Evolutionary conservation across 805 yeast species (phyloP), one percentile per base, ranked within the genome.

Genomic region (Tetrapisispora iriomotensis): DNA sequence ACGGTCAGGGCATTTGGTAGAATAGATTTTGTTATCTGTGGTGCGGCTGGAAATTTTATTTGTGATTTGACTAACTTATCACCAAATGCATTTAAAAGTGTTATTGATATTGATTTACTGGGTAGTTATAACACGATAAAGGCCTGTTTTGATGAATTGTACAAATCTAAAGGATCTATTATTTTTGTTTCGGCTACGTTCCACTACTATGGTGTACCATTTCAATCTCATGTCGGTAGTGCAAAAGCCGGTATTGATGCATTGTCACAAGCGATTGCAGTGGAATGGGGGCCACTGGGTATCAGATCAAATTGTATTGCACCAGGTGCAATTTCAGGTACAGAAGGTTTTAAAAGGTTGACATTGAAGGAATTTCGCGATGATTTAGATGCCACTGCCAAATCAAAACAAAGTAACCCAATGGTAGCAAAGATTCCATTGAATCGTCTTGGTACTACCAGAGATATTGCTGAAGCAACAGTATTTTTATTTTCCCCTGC

Each of bases 201-300:
- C 44, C 96, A 90, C 62, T 84, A 83, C 60, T 74, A 77, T 50
- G 96, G 96, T 9, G 76, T 82, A 22, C 95, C 95, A 12, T 77
- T 82, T 65, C 96, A 90, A 62, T 53, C 77, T 6, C 96, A 90
- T 53, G 96, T 87, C 3, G 81, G 88, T 6, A 96, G 96, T 0
- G 96, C 96, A 3, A 90, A 90, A 62, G 95, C 96, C 1, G 97
- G 96, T 20, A 72, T 90, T 30, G 97, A 90, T 58, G 94, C 96
- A 3, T 66, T 88, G 27, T 76, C 85, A 21, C 78, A 81, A 47
- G 80, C 87, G 2, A 62, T 88, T 43, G 94, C 96, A 2, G 92
- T 87, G 6, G 97, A 88, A 62, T 68, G 85, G 39, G 96, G 96
- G 1, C 95, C 96, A 2, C 57, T 84, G 40, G 96, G 96, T 5